These are phyloP conservation scores for Boletus tomentosulus DNA, from an alignment of 768 basidiomycete genomes.

Conservation along the genomic window DNA sequence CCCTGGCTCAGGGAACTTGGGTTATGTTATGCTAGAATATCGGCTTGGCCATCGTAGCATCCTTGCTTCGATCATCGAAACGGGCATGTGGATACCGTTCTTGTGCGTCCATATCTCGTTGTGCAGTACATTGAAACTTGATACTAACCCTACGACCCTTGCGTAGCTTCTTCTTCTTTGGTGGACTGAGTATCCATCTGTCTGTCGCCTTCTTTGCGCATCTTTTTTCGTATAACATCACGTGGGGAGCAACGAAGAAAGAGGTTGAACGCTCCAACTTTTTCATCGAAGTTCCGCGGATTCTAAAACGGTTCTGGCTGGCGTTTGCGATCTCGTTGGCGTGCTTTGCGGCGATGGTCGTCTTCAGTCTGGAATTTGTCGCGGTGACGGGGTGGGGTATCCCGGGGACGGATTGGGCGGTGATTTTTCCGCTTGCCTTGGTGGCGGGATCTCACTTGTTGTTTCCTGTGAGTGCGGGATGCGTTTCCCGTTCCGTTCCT, in stretches of 20 bases:
- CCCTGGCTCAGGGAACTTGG: slow-evolving; percentile 67
- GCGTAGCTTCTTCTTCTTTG: slow-evolving; percentile 49
- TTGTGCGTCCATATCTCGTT: slow-evolving; percentile 23
- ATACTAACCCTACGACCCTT: background rate
- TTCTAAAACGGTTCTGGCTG: slow-evolving; percentile 74
- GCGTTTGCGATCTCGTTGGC: slow-evolving; percentile 53
- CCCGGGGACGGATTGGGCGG: slow-evolving; percentile 60
- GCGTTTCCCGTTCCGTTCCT: background rate
- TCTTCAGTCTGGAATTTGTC: slow-evolving; percentile 45
- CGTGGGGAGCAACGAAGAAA: slow-evolving; percentile 66
- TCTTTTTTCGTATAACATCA: slow-evolving; percentile 56
- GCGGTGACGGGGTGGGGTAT: slow-evolving; percentile 67
- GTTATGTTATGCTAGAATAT: slow-evolving; percentile 69
- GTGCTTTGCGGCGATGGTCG: slow-evolving; percentile 48
- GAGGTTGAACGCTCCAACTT: slow-evolving; percentile 88
- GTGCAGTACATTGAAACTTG: background rate
- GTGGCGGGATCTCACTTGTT: slow-evolving; percentile 64
- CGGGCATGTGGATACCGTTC: slow-evolving; percentile 30
- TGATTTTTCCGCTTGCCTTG: slow-evolving; percentile 70
- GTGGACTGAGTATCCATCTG: slow-evolving; percentile 52
- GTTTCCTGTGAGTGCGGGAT: slow-evolving; percentile 53
- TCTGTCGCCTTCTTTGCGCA: slow-evolving; percentile 52
- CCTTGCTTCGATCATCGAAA: slow-evolving; percentile 20
- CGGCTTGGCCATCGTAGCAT: slow-evolving; percentile 46
- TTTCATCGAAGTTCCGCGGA: slow-evolving; percentile 84